phyloP scores from a whole-genome alignment of 192 early-diverging fungal species.

The Phycomyces nitens region DNA sequence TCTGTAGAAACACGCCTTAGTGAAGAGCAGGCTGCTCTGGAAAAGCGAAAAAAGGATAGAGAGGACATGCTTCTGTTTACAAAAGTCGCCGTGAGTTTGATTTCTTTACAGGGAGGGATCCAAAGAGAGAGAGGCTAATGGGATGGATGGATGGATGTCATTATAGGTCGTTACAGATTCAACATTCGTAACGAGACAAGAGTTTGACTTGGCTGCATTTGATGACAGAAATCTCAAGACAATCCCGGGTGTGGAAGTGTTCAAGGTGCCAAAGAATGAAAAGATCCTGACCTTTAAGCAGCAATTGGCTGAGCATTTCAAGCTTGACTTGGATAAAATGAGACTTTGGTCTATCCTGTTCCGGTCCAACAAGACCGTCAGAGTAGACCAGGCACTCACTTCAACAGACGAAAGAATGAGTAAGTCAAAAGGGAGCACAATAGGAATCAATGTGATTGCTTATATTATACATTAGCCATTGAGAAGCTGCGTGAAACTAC shows the following conservation, averaged over 20 bases:
- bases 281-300: constrained; percentile 18
- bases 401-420: constrained; percentile 37
- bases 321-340: constrained; percentile 42
- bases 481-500: constrained; percentile 26
- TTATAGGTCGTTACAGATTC: constrained; percentile 63
- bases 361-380: constrained; percentile 83
- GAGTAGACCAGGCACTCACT: constrained; percentile 70
- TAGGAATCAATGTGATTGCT: too few relatives aligned
- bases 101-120: too few relatives aligned
- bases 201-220: constrained; percentile 85
- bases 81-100: constrained; percentile 51
- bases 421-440: constrained; percentile 15
- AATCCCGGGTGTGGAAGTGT: constrained; percentile 10
- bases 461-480: constrained; percentile 16
- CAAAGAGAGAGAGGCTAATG: too few relatives aligned
- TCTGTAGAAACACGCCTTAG: constrained; percentile 43
- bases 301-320: constrained; percentile 15
- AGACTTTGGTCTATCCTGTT: constrained; percentile 84
- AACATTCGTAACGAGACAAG: constrained; percentile 66
- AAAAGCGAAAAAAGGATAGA: constrained; percentile 61
- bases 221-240: constrained; percentile 34
- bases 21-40: constrained; percentile 62
- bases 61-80: constrained; percentile 71
- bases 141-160: background rate
- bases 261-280: constrained; percentile 17